Conservation (phyloP, 176 grass and related monocot species). For the Phoenix dactylifera region DNA sequence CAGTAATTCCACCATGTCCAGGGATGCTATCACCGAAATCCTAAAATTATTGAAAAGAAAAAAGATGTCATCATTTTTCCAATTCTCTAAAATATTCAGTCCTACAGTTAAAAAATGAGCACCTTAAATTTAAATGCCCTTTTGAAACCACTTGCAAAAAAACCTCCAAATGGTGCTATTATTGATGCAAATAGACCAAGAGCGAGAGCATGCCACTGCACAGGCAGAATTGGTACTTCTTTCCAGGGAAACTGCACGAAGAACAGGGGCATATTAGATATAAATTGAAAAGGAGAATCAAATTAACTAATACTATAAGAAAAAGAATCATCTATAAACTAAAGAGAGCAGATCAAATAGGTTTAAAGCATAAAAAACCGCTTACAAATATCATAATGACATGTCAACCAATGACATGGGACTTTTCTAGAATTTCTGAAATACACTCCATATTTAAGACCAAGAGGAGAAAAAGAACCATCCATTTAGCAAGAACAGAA, state of each 20-base stretch:
- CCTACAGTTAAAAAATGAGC: conserved; percentile 12
- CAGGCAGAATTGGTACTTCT: conserved; percentile 73
- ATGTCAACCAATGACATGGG: too few relatives aligned
- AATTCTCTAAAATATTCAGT: background rate
- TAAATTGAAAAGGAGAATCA: background rate
- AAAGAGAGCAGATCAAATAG: conserved; percentile 3
- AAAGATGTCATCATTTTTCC: background rate
- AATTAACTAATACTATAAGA: background rate
- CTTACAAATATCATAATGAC: background rate
- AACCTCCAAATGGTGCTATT: conserved; percentile 98
- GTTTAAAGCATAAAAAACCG: background rate
- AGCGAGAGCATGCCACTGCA: conserved; percentile 94
- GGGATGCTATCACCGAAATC: conserved; percentile 98
- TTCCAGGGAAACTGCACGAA: conserved; percentile 80
- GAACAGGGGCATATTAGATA: conserved; percentile 10
- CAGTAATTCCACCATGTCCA: conserved; percentile 90
- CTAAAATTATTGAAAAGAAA: conserved; percentile 33
- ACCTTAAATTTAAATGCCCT: conserved; percentile 98
- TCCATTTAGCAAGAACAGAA: too few relatives aligned
- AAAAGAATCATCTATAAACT: background rate
- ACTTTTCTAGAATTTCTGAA: too few relatives aligned
- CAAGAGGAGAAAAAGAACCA: too few relatives aligned
- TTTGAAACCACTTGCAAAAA: conserved; percentile 98
- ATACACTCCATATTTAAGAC: too few relatives aligned
- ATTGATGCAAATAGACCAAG: conserved; percentile 98